Evolutionary conservation across 345 rosid species (phyloP), one percentile per base, ranked within the genome.

Genomic region (Ceriops decandra): DNA sequence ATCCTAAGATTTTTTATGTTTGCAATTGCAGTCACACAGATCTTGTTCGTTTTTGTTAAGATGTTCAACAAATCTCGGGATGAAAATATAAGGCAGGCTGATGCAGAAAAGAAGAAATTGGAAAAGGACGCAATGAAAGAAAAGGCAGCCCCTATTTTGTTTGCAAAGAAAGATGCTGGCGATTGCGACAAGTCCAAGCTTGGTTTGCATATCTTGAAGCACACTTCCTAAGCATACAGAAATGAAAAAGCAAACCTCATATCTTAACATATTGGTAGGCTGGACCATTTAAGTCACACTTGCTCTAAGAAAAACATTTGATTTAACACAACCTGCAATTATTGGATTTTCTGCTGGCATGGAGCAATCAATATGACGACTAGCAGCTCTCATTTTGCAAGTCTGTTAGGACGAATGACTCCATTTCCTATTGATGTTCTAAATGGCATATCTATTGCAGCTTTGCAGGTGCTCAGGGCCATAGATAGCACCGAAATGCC

Each of bases 121-220:
- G 97, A 91, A 77, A 95, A 86, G 81, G 99, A 91, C 77, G 90
- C 95, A 65, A 73, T 85, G 74, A 93, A 86, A 77, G 96, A 88
- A 70, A 72, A 76, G 68, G 69, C 89, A 64, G 80, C 77, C 6
- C 76, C 73, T 52, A 80, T 78, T 78, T 52, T 60, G 57, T 38
- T 80, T 49, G 68, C 76, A 32, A 93, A 82, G 80, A 89, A 81
- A 82, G 97, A 87, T 24, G 76, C 57, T 57, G n/a, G 65, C 21
- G 81, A 81, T 52, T 52, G 7, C 1, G 84, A 83, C 30, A 78
- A 79, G 67, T 52, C 68, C 26, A 78, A 65, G 62, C 63, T 56
- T 59, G 66, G 26, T 66, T 77, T 63, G 67, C 88, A 75, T 61
- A 21, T 76, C 62, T 76, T 64, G 65, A 83, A 80, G 72, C 74